Conservation (phyloP, 495 filamentous ascomycete species). For the Penicillium goetzii region DNA sequence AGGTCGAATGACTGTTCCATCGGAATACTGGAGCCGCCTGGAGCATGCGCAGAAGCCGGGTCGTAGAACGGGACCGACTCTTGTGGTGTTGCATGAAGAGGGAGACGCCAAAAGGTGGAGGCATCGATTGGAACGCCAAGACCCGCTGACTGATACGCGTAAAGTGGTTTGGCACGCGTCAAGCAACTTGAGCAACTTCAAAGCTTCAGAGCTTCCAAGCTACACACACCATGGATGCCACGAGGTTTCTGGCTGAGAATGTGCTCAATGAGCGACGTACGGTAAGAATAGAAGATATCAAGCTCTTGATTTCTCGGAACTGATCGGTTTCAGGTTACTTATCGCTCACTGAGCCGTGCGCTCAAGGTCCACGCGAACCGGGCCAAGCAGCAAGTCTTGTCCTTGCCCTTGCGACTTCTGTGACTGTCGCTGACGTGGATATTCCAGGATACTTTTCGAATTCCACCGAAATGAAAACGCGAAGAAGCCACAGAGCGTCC, state of each 20-base stretch:
- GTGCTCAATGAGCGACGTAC: constrained; percentile 77
- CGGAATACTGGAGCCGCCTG: not conserved
- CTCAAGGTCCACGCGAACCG: constrained; percentile 79
- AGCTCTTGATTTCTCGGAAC: not conserved
- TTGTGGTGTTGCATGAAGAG: constrained; percentile 1
- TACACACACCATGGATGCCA: constrained; percentile 54
- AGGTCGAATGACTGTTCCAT: constrained; percentile 64
- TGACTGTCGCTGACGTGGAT: not conserved
- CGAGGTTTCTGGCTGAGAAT: constrained; percentile 70
- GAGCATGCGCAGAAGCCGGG: not conserved
- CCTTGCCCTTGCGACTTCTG: not conserved
- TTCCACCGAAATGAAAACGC: constrained; percentile 80
- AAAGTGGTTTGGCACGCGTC: constrained; percentile 53
- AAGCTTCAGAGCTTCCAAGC: constrained; percentile 15
- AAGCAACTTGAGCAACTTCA: constrained; percentile 17
- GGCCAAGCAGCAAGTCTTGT: constrained; percentile 73
- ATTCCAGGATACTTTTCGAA: constrained; percentile 83
- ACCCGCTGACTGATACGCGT: constrained; percentile 57
- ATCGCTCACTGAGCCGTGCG: constrained; percentile 77
- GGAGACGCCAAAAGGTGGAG: constrained; percentile 22
- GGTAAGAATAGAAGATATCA: constrained; percentile 52
- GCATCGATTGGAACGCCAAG: constrained; percentile 43
- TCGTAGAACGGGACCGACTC: not conserved
- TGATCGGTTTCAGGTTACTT: constrained; percentile 67
- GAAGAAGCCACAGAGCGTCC: constrained; percentile 71